Base-by-base conservation (phyloP, 495 filamentous ascomycete species). In the Aspergillus cristatus region DNA sequence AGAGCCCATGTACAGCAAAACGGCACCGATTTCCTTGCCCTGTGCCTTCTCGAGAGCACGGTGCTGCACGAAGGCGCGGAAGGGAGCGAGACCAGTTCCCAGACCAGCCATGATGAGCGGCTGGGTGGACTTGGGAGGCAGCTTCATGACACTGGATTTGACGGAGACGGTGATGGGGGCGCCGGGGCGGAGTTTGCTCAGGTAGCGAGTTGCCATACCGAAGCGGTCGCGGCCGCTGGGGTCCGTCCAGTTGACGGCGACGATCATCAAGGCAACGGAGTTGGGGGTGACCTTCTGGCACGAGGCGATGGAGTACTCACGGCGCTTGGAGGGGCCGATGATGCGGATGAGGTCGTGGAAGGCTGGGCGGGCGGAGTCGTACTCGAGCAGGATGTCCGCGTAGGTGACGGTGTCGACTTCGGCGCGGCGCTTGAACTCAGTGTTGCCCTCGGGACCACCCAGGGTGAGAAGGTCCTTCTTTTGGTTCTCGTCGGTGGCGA, bases 71-170 rank as follows among this genome's bases (percentile, higher is more conserved):
- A 98, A 98, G 34, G 91, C 91, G 44, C 91, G 83, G 83, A 97
- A 98, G 20, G 91, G 91, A 6, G 91, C 91, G 13, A 98, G 80
- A 53, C 91, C 91, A 3, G 91, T 98, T 45, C 91, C 91, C n/a
- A 98, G 83, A 63, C 91, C 91, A 20, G 91, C 91, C 91, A 98
- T 98, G 72, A 98, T 96, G 43, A 98, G 74, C 7, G 91, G 91
- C 38, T 86, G 80, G 30, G 83, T 88, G 43, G 84, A 84, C 48
- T 78, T 79, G 31, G 78, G 68, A 11, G 91, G 93, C 17, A 98
- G 71, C 64, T 97, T 98, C 91, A 95, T 89, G 45, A 98, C 91
- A 34, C 86, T 94, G 7, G 93, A 87, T 65, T 98, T 98, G 63
- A 97, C 84, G 32, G 83, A 90, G 33, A 83, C 93, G 7, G 86